Conservation (phyloP, 2,329 filamentous ascomycete genomes). For the Pseudocercospora musae region DNA sequence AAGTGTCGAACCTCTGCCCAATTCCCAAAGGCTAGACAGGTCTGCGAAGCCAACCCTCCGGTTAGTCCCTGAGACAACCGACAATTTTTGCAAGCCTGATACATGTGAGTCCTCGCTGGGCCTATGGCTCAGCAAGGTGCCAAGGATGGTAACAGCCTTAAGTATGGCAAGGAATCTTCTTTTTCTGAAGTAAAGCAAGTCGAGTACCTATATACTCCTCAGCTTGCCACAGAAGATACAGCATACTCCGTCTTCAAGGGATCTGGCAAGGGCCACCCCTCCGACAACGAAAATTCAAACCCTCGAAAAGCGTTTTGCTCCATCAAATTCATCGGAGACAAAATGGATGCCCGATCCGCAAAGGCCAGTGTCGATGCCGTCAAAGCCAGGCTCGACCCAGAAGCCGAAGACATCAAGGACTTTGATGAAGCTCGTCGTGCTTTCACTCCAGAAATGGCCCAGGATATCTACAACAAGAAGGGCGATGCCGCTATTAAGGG, state of each 20-base stretch:
- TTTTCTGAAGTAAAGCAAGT: neutral
- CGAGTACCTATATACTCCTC: neutral
- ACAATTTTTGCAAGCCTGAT: neutral
- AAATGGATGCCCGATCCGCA: neutral
- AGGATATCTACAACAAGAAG: neutral
- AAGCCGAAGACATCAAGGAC: neutral
- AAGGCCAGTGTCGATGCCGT: neutral
- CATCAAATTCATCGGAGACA: conserved; percentile 5
- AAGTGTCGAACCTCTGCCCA: neutral
- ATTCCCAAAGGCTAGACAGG: neutral
- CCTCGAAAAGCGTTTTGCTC: too few species aligned
- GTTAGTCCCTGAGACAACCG: neutral
- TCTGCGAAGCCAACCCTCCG: neutral
- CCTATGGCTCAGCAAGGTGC: neutral
- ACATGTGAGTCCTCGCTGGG: neutral
- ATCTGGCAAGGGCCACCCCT: neutral
- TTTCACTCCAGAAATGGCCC: conserved; percentile 5
- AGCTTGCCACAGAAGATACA: neutral
- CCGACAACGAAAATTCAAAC: neutral
- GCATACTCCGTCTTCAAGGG: neutral
- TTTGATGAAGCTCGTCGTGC: neutral
- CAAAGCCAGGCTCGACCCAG: neutral
- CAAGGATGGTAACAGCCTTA: neutral
- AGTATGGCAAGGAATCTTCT: neutral
- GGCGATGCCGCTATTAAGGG: neutral